phyloP scores from a whole-genome alignment of 2,329 filamentous ascomycete genomes.

The Penicillium frequentans region DNA sequence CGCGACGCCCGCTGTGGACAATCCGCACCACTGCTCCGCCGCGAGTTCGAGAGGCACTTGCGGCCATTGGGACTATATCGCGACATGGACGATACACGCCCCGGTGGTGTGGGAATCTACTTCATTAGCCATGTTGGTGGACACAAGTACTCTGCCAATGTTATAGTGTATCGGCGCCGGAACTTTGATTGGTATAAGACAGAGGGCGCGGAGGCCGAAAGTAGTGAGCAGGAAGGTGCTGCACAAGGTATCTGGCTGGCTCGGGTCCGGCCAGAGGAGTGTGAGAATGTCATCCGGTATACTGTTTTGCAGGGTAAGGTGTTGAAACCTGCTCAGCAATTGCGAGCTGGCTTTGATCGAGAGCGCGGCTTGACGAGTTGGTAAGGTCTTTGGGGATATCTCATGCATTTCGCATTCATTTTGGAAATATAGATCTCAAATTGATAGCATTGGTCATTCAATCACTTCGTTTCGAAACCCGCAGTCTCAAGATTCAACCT shows the following conservation, averaged over 20 bases:
- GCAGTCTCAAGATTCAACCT: not conserved
- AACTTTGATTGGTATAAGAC: slow-evolving; percentile 39
- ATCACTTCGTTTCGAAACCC: not conserved
- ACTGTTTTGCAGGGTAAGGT: slow-evolving; percentile 93
- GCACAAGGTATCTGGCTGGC: slow-evolving; percentile 93
- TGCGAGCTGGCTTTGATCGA: slow-evolving; percentile 89
- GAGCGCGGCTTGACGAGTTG: slow-evolving; percentile 80
- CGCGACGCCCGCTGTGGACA: slow-evolving; percentile 93
- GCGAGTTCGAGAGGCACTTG: slow-evolving; percentile 86
- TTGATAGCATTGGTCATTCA: not conserved
- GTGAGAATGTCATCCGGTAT: slow-evolving; percentile 85
- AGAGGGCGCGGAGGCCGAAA: slow-evolving; percentile 26
- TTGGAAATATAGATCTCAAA: not conserved
- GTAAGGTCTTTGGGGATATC: slow-evolving; percentile 47
- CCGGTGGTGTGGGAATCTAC: slow-evolving; percentile 91
- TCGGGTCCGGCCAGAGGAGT: slow-evolving; percentile 80
- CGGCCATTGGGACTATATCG: slow-evolving; percentile 80
- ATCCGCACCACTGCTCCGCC: slow-evolving; percentile 82
- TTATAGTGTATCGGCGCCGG: slow-evolving; percentile 79
- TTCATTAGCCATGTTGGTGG: slow-evolving; percentile 96
- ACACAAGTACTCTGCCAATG: slow-evolving; percentile 93
- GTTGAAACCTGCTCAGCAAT: slow-evolving; percentile 80
- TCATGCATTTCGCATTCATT: not conserved
- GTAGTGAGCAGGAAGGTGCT: slow-evolving; percentile 57
- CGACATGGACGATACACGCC: slow-evolving; percentile 82